Conservation (phyloP, 495 filamentous ascomycete genomes). For the Tuber borchii region DNA sequence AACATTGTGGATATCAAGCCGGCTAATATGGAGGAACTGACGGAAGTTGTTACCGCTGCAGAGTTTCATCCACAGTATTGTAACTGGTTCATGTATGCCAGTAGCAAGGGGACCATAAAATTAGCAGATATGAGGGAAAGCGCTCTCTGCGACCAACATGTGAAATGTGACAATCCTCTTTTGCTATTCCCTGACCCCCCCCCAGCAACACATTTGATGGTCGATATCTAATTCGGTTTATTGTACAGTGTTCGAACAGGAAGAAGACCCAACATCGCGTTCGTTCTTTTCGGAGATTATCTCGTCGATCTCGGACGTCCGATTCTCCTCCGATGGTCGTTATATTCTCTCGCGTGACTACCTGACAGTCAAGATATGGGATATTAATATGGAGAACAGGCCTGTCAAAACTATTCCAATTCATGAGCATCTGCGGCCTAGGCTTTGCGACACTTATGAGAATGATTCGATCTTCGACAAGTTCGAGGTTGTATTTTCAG, state of each 20-base stretch:
- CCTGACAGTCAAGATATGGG: conserved; percentile 98
- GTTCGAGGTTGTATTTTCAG: conserved; percentile 98
- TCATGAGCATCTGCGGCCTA: conserved; percentile 89
- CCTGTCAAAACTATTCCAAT: conserved; percentile 98
- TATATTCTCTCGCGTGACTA: conserved; percentile 98
- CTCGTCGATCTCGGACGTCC: conserved; percentile 96
- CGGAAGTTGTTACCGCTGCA: conserved; percentile 95
- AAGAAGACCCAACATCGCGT: conserved; percentile 95
- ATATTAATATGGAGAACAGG: conserved; percentile 96
- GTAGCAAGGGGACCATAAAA: conserved; percentile 98
- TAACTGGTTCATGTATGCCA: conserved; percentile 99
- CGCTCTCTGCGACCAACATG: conserved; percentile 89
- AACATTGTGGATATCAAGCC: conserved; percentile 99
- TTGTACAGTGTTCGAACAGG: conserved; percentile 85
- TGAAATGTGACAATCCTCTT: conserved; percentile 64
- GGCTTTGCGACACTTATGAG: conserved; percentile 96
- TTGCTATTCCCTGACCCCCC: neutral
- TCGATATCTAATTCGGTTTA: conserved; percentile 24
- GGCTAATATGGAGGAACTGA: conserved; percentile 98
- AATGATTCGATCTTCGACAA: conserved; percentile 99
- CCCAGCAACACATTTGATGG: neutral
- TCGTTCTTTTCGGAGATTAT: conserved; percentile 99
- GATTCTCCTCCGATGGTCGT: conserved; percentile 90
- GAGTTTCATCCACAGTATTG: conserved; percentile 96
- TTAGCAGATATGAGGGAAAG: conserved; percentile 96